Base-by-base conservation (phyloP, 805 yeast genomes). In the Suhomyces emberorum region DNA sequence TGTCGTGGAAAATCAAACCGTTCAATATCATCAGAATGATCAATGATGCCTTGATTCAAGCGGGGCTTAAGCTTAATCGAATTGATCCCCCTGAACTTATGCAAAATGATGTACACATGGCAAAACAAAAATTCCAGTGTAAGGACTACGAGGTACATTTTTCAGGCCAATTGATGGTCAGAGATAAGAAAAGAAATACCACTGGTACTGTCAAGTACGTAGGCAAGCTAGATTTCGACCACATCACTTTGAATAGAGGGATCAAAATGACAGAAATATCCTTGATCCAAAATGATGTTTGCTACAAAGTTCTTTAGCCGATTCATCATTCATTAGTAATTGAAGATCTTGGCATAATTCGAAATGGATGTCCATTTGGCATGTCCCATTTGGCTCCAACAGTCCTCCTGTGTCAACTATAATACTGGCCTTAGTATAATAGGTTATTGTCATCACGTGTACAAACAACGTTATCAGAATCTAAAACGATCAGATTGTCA, bases 191-290 rank as follows among this genome's bases (percentile, higher is more conserved):
- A 15, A 34, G 48, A 10, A 21, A 28, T 4, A 43, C 43, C 12
- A n/a, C 28, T 16, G 64, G 64, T 0, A 25, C 32, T 3, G 39
- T 56, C 9, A 15, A 21, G 10, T 65, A 61, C 43, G 33, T 37
- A 12, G 70, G 69, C 1, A 35, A 34, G 9, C 41, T 65, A 16
- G 69, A 64, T 36, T 47, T 52, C 32, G 52, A 54, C 37, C 70
- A 65, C 37, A 31, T 55, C 18, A 46, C 48, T 28, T 55, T 62
- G 18, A 53, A 58, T 40, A 41, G 59, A 20, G 70, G 70, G 2
- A 54, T 60, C 21, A 57, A 59, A 31, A 44, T 65, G 9, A 29
- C 32, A 4, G 40, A 43, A 9, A 44, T 60, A 44, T 52, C 55
- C 11, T 37, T 57, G 28, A 31, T 27, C 7, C 10, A 26, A 21